Evolutionary conservation across 208 protist genomes (phyloP), one percentile per base, ranked within the genome.

Genomic region (Leishmania amazonensis): DNA sequence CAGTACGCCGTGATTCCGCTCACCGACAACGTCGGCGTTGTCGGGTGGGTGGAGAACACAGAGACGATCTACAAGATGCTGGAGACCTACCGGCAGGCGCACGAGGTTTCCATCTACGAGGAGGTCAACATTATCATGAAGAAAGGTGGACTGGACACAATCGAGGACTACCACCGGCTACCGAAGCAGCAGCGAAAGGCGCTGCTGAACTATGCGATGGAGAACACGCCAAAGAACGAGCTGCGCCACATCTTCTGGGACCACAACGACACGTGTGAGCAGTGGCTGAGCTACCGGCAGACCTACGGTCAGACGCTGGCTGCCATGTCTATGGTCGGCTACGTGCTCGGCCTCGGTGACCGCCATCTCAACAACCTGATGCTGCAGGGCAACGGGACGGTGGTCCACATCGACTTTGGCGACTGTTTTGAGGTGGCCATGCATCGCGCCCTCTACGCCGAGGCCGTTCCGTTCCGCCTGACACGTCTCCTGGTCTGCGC

Each of bases 351-450:
- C 9, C 93, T 99, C 11, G 99, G 99, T 67, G 99, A 99, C 89
- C 95, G 99, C 17, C 99, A 99, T 88, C 98, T 99, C 42, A 98
- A 96, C 83, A 99, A 99, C 88, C 88, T 99, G 1, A 99, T 99
- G 99, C 88, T 99, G 7, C 93, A 99, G 81, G 95, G 98, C 42
- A 93, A 95, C 31, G 99, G 99, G 76, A 98, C 99, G 45, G 97
- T 99, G 35, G 92, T 99, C 31, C 99, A 99, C 93, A 99, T 99
- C 89, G 99, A 99, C 93, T 99, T 99, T 93, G 99, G 99, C 76
- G 99, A 99, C 91, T 99, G 99, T 87, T 99, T 99, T 84, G 99
- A 99, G 88, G 98, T 99, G 6, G 99, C 99, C 0, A 99, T 99
- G 99, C 94, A 98, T 49, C 90, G 99, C 42, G 96, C 99, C 3